Conservation (phyloP, 2,329 filamentous ascomycete genomes). For the Dendrostoma leiphaemia region DNA sequence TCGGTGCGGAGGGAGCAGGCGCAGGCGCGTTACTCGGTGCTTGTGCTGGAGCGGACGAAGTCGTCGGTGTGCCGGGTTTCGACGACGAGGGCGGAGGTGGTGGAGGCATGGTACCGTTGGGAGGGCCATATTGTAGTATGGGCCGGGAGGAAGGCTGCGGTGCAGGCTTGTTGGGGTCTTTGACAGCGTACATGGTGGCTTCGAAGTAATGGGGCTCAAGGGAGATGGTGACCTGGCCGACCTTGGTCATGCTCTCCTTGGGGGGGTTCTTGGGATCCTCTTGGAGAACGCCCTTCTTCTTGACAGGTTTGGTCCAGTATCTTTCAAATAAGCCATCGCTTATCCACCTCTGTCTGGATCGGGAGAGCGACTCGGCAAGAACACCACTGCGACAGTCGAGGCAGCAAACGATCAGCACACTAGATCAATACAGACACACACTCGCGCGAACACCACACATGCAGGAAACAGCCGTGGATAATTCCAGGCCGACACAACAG, state of each 20-base stretch:
- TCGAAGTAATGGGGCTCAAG: slow-evolving; percentile 81
- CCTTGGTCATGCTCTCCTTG: slow-evolving; percentile 69
- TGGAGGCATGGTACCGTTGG: slow-evolving; percentile 60
- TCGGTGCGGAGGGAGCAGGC: slow-evolving; percentile 20
- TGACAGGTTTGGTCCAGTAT: slow-evolving; percentile 73
- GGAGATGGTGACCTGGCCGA: slow-evolving; percentile 71
- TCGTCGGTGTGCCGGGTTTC: slow-evolving; percentile 25
- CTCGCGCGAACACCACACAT: no score
- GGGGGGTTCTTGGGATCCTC: slow-evolving; percentile 66
- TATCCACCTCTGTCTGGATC: slow-evolving; percentile 73
- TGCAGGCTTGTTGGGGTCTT: slow-evolving; percentile 55
- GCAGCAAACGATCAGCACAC: slow-evolving; percentile 22
- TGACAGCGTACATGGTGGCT: slow-evolving; percentile 70
- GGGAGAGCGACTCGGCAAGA: slow-evolving; percentile 67
- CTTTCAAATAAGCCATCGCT: slow-evolving; percentile 71
- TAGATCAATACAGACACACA: not conserved
- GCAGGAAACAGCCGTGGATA: no score
- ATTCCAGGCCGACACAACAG: no score
- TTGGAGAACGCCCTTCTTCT: slow-evolving; percentile 62
- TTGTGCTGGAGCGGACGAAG: slow-evolving; percentile 22
- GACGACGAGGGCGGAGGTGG: slow-evolving; percentile 36
- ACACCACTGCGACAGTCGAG: slow-evolving; percentile 64
- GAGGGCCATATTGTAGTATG: slow-evolving; percentile 64
- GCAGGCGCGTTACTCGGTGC: slow-evolving; percentile 20
- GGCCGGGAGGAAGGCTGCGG: slow-evolving; percentile 47